Percentiles rank a stretch among this genome's conserved stretches.
Conservation (phyloP, 257 asterid genomes). For the Penstemon eatonii region DNA sequence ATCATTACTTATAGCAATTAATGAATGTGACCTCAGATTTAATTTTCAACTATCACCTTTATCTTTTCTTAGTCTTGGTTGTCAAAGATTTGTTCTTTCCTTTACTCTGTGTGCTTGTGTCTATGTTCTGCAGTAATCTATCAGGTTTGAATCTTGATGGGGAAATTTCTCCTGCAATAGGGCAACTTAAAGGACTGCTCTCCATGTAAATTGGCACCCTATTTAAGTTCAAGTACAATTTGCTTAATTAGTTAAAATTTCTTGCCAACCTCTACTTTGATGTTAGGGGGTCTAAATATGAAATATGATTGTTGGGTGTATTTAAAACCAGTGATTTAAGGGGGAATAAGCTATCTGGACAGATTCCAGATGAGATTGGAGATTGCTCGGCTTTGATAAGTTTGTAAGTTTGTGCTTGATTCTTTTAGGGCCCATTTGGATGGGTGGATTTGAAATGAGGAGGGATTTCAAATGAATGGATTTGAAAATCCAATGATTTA, state of each 20-base stretch:
- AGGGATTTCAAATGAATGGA: too few species aligned
- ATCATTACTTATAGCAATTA: background rate
- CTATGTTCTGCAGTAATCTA: constrained; percentile 56
- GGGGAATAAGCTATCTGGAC: constrained; percentile 80
- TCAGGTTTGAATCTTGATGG: constrained; percentile 92
- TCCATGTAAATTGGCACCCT: constrained; percentile 51
- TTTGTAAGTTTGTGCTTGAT: too few species aligned
- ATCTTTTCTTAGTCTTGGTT: background rate
- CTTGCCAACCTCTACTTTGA: background rate
- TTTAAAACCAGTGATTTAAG: constrained; percentile 59
- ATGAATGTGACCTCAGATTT: too few species aligned
- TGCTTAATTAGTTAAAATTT: background rate
- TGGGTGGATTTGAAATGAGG: too few species aligned
- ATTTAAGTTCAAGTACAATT: background rate
- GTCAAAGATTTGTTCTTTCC: constrained; percentile 2
- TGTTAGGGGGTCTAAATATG: background rate
- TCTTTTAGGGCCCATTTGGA: too few species aligned
- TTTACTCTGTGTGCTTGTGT: background rate
- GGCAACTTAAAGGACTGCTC: constrained; percentile 65
- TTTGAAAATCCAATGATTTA: too few species aligned
- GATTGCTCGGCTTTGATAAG: constrained; percentile 73
- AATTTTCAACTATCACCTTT: too few species aligned
- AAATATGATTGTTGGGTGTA: background rate
- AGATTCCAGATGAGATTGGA: constrained; percentile 98
- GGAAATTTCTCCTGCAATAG: constrained; percentile 88